phyloP scores from a whole-genome alignment of 2,329 filamentous ascomycete species.

The Beauveria sp. region DNA sequence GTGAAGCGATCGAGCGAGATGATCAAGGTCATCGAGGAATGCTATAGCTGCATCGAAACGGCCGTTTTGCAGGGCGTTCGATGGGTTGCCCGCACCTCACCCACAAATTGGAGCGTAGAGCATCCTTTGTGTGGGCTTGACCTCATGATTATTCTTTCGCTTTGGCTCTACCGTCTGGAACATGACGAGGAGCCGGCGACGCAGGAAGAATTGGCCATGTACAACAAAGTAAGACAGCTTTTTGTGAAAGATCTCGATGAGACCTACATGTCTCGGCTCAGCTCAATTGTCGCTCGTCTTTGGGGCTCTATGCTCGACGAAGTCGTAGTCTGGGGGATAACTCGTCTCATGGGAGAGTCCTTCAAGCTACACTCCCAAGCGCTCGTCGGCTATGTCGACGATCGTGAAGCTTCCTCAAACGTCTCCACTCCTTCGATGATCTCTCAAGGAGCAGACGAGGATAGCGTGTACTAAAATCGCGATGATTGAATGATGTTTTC shows the following conservation, averaged over 20 bases:
- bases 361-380: conserved; percentile 96
- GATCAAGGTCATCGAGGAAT: conserved; percentile 97
- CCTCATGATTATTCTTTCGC: conserved; percentile 92
- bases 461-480: conserved; percentile 60
- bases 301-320: conserved; percentile 99
- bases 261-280: conserved; percentile 72
- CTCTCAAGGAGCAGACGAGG: conserved; percentile 59
- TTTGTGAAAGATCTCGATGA: conserved; percentile 83
- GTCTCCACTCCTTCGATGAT: conserved; percentile 65
- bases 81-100: conserved; percentile 96
- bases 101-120: conserved; percentile 98
- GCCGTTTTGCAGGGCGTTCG: conserved; percentile 89
- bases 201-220: conserved; percentile 80
- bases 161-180: conserved; percentile 99
- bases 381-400: conserved; percentile 88
- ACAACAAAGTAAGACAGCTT: conserved; percentile 82
- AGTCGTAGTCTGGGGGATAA: conserved; percentile 96
- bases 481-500: conserved; percentile 44
- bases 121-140: conserved; percentile 95
- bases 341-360: conserved; percentile 93
- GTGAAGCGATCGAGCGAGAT: conserved; percentile 94
- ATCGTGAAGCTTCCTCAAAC: conserved; percentile 61
- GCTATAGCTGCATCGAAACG: conserved; percentile 95
- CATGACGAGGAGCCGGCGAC: conserved; percentile 90
- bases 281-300: conserved; percentile 87